phyloP scores from a whole-genome alignment of 148 eudicot species.

The Camellia japonica region DNA sequence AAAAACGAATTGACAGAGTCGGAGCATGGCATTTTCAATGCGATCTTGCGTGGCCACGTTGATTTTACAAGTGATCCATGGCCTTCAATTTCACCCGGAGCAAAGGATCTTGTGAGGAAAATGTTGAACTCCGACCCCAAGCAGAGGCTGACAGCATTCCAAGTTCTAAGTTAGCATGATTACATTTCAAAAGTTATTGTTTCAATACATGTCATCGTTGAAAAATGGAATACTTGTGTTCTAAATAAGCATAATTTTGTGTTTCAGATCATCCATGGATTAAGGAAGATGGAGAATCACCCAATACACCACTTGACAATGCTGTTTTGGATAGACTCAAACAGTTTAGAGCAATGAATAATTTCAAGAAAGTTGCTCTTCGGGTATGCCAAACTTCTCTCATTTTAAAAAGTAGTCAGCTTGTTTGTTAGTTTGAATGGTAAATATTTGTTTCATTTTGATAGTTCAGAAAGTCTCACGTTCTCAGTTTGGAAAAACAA shows the following conservation, averaged over 20 bases:
- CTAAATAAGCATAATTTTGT: too few species aligned
- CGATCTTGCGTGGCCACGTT: constrained; percentile 77
- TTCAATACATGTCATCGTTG: too few species aligned
- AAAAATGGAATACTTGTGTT: too few species aligned
- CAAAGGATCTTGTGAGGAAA: constrained; percentile 89
- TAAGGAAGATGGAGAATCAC: too few species aligned
- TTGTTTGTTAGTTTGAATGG: background rate
- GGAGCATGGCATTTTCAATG: constrained; percentile 94
- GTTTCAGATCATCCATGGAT: too few species aligned
- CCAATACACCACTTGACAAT: too few species aligned
- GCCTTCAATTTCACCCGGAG: constrained; percentile 86
- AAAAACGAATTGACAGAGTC: constrained; percentile 49
- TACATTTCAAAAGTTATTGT: background rate
- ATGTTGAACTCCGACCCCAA: constrained; percentile 88
- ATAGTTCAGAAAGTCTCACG: background rate
- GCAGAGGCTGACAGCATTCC: constrained; percentile 77
- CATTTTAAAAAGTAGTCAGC: too few species aligned
- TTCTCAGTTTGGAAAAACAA: background rate
- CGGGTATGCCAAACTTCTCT: too few species aligned
- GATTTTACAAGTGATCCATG: constrained; percentile 93
- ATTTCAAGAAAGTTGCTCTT: too few species aligned
- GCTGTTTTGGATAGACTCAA: too few species aligned
- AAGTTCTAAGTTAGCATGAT: constrained; percentile 70
- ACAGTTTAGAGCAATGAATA: too few species aligned
- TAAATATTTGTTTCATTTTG: background rate